Conservation (phyloP, 23 red algal genomes). For the Gracilaria gracilis region DNA sequence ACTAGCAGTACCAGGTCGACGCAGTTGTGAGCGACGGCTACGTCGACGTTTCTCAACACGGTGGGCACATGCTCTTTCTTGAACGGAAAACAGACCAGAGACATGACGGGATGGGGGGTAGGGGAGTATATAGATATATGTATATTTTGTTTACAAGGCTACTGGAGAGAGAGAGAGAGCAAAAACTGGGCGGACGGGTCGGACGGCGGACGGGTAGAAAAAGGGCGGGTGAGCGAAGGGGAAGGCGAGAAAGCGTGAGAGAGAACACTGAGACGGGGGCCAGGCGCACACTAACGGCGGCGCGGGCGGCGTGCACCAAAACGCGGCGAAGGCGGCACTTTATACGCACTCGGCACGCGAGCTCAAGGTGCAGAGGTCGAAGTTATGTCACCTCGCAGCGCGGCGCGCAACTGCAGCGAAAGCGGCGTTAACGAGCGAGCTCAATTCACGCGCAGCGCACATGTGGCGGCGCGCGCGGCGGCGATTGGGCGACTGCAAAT, state of each 20-base stretch:
- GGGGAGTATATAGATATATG: no score
- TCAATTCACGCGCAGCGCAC: no score
- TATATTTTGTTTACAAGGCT: no score
- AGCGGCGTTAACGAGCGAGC: not conserved
- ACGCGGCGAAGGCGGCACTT: not conserved
- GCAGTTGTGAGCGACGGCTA: constrained; percentile 48
- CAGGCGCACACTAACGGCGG: not conserved
- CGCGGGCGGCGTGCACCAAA: not conserved
- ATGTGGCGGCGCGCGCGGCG: not conserved
- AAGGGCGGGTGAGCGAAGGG: no score
- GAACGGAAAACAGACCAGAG: constrained; percentile 84
- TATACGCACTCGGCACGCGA: no score
- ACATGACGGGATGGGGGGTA: not conserved
- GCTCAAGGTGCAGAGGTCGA: no score
- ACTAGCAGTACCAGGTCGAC: constrained; percentile 65
- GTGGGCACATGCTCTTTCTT: constrained; percentile 69
- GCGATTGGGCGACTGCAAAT: not conserved
- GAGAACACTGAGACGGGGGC: no score
- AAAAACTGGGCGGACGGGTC: no score
- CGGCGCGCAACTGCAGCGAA: no score
- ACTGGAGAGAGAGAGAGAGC: no score
- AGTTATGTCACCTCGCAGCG: no score
- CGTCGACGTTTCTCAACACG: constrained; percentile 66
- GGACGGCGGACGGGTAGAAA: no score
- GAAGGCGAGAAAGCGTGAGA: not conserved